phyloP scores from a whole-genome alignment of 192 early-diverging fungal genomes.

The Bifiguratus adelaidae region DNA sequence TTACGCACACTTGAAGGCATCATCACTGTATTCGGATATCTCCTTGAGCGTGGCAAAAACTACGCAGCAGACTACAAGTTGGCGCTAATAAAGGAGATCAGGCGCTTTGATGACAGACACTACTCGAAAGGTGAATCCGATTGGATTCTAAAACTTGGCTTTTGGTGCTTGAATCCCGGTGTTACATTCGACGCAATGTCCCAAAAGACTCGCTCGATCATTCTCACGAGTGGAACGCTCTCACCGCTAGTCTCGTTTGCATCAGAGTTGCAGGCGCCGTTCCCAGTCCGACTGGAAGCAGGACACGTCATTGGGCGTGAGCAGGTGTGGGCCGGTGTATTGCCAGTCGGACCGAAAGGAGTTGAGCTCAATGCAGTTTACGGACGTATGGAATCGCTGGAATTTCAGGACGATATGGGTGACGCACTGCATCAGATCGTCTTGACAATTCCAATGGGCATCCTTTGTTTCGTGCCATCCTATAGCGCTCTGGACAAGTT shows the following conservation, averaged over 20 bases:
- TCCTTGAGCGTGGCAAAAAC: slow-evolving; percentile 7
- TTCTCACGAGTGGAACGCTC: slow-evolving; percentile 58
- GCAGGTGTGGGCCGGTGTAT: slow-evolving; percentile 45
- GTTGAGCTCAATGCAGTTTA: slow-evolving; percentile 29
- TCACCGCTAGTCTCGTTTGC: slow-evolving; percentile 46
- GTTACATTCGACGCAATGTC: slow-evolving; percentile 29
- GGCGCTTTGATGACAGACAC: background rate
- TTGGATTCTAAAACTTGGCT: slow-evolving; percentile 7
- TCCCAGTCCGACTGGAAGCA: slow-evolving; percentile 39
- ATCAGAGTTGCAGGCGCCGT: slow-evolving; percentile 41
- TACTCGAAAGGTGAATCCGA: background rate
- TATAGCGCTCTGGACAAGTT: slow-evolving; percentile 17
- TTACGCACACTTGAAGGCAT: slow-evolving; percentile 8
- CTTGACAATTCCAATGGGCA: slow-evolving; percentile 25
- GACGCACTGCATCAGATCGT: slow-evolving; percentile 14
- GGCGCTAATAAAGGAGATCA: slow-evolving; percentile 15
- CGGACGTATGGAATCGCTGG: slow-evolving; percentile 18
- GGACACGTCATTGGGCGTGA: slow-evolving; percentile 53
- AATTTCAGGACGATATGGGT: slow-evolving; percentile 45
- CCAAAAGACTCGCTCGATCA: slow-evolving; percentile 27
- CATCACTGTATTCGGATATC: slow-evolving; percentile 13
- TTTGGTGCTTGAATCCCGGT: slow-evolving; percentile 31
- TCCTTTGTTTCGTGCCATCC: slow-evolving; percentile 25
- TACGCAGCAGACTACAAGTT: slow-evolving; percentile 13
- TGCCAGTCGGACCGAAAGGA: slow-evolving; percentile 34